These are phyloP conservation scores for Saccharomycopsis hybrid DNA, from an alignment of 1,139 yeast genomes.

Conservation along the genomic window DNA sequence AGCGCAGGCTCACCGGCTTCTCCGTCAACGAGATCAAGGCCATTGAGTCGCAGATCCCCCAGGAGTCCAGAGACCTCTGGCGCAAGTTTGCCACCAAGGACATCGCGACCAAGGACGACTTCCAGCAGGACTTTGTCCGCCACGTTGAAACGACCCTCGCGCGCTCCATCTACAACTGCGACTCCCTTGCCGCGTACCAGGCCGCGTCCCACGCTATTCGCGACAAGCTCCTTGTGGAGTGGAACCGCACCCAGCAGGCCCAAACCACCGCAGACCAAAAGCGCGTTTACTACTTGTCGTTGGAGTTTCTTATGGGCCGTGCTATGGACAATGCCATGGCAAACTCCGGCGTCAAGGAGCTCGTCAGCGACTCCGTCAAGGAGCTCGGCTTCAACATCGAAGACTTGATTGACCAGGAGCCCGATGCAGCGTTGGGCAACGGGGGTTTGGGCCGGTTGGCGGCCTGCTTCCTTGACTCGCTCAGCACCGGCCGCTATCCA, in stretches of 20 bases:
- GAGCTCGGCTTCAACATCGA: slow-evolving; percentile 85
- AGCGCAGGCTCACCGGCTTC: slow-evolving; percentile 82
- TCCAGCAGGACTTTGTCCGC: slow-evolving; percentile 65
- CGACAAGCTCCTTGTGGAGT: slow-evolving; percentile 74
- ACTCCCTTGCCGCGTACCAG: slow-evolving; percentile 85
- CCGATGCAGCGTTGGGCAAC: slow-evolving; percentile 92
- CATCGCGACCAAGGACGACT: slow-evolving; percentile 48
- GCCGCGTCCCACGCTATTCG: slow-evolving; percentile 77
- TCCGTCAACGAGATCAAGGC: slow-evolving; percentile 84
- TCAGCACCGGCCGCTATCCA: slow-evolving; percentile 79
- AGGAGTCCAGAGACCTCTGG: slow-evolving; percentile 73
- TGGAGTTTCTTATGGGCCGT: slow-evolving; percentile 92
- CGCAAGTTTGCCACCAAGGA: slow-evolving; percentile 50
- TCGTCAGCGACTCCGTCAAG: slow-evolving; percentile 49
- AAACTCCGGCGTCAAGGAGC: slow-evolving; percentile 56
- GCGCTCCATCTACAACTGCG: slow-evolving; percentile 86
- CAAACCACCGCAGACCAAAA: slow-evolving; percentile 82
- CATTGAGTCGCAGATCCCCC: slow-evolving; percentile 76
- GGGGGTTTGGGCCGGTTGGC: slow-evolving; percentile 96
- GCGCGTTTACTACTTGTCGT: slow-evolving; percentile 77
- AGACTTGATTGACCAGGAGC: slow-evolving; percentile 79
- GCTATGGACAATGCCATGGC: slow-evolving; percentile 92
- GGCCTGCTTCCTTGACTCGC: slow-evolving; percentile 88
- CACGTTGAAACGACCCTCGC: slow-evolving; percentile 90
- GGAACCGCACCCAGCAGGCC: slow-evolving; percentile 91